Conservation (phyloP, 768 basidiomycete species). For the Naganishia kalamii region DNA sequence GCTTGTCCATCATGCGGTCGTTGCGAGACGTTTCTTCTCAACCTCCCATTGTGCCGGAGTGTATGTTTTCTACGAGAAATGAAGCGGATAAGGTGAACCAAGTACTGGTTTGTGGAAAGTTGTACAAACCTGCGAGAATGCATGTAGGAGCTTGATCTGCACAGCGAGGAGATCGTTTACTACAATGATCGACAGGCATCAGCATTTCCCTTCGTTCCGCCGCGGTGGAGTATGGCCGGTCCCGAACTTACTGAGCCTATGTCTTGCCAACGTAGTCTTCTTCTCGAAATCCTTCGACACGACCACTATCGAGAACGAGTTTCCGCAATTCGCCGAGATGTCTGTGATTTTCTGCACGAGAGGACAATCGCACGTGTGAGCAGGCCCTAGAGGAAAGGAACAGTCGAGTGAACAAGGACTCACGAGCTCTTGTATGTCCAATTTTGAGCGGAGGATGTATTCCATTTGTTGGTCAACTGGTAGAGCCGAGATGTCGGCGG, state of each 20-base stretch:
- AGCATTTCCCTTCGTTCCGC: neutral
- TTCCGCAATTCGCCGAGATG: conserved; percentile 45
- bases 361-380: neutral
- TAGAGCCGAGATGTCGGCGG: conserved; percentile 4
- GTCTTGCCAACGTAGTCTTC: conserved; percentile 42
- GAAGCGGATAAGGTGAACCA: neutral
- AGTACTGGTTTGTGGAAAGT: too few species aligned
- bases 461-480: conserved; percentile 14
- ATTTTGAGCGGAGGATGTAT: conserved; percentile 14
- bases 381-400: too few species aligned
- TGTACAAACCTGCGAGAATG: conserved; percentile 41
- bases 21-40: conserved; percentile 26
- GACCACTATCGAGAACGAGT: conserved; percentile 39
- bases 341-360: conserved; percentile 37
- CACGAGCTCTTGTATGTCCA: conserved; percentile 18
- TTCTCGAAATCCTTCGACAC: conserved; percentile 42
- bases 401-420: neutral
- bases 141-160: conserved; percentile 40
- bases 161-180: conserved; percentile 41
- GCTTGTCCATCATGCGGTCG: neutral
- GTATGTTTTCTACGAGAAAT: conserved; percentile 35
- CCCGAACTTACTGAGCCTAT: conserved; percentile 38
- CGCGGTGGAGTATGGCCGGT: neutral
- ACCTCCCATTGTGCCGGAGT: conserved; percentile 43
- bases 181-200: conserved; percentile 27